Base-by-base conservation (phyloP, 1,284 basidiomycete species). In the Cutaneotrichosporon sp. region DNA sequence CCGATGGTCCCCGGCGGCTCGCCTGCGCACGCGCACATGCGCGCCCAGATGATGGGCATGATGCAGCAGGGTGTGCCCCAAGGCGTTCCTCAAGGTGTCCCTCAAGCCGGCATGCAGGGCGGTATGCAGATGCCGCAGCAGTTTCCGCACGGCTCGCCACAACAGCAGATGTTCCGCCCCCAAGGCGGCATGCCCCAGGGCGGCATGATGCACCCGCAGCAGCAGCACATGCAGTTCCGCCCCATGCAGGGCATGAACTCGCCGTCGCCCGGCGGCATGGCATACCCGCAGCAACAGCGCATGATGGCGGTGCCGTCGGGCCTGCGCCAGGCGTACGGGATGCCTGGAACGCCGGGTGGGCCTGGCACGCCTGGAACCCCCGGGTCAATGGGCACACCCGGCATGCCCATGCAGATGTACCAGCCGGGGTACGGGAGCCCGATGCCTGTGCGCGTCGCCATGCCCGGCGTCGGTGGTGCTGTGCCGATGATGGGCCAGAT, bases 31-130 rank as follows among this genome's bases (percentile, higher is more conserved):
- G 13, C 34, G 34, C 51, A 53, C 33, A 53, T 53, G 51, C 51
- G 51, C n/a, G n/a, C n/a, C 33, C 14, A 14, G 18, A 53, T 53
- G 33, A 53, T 38, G 22, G 51, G 51, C 33, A 25, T 38, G 51
- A 60, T 60, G 54, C 46, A n/a, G 6, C 58, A 54, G 29, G 46
- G 36, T 18, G 24, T n/a, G 25, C 22, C 34, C 18, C 46, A 47
- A 13, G 24, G 24, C 10, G 22, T 24, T 6, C 46, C 46, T 4
- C 20, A 24, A 24, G 46, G 46, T 24, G 16, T 50, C 14, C 18
- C 38, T 18, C 38, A 42, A n/a, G n/a, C n/a, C n/a, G n/a, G n/a
- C 25, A 57, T 57, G 47, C 55, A 47, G 25, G 52, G 29, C 29
- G 29, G 52, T 22, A 47, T 47, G 46, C 22, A 25, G 46, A 47